These are phyloP conservation scores for Yarrowia hollandica DNA, from an alignment of 805 yeast species.

Conservation along the genomic window DNA sequence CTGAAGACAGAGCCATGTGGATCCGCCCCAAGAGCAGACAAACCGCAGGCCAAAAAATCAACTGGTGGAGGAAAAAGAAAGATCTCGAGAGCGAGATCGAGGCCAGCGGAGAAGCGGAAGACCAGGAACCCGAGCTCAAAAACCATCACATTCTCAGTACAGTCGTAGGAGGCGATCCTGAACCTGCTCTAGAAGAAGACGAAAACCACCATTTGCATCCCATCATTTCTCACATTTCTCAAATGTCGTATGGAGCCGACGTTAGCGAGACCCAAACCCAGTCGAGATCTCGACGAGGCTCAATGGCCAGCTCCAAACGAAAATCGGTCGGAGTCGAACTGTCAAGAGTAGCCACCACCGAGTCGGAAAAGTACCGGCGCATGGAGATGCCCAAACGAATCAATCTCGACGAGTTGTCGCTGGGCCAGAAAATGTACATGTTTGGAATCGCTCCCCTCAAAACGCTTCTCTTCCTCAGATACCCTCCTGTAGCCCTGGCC, in stretches of 20 bases:
- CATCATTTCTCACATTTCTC: conserved; percentile 27
- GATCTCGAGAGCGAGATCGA: conserved; percentile 12
- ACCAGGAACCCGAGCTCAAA: conserved; percentile 17
- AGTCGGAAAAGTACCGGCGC: conserved; percentile 15
- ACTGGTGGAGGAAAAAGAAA: conserved; percentile 22
- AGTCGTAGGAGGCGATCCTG: conserved; percentile 5
- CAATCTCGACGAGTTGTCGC: conserved; percentile 19
- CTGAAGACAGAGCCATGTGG: conserved; percentile 26
- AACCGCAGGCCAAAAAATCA: background rate
- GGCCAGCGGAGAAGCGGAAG: background rate
- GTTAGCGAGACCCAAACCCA: conserved; percentile 8
- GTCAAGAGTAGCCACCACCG: conserved; percentile 1
- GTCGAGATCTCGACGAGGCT: background rate
- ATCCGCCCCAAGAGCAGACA: background rate
- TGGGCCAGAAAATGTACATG: conserved; percentile 14
- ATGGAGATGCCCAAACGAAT: conserved; percentile 27
- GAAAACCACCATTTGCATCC: conserved; percentile 1
- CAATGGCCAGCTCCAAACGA: conserved; percentile 1
- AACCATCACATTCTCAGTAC: conserved; percentile 20
- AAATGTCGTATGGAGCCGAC: conserved; percentile 27
- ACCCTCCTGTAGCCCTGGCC: conserved; percentile 74
- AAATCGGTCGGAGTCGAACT: background rate
- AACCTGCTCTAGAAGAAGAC: background rate
- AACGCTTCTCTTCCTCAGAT: conserved; percentile 58
- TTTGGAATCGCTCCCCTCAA: conserved; percentile 57